Conservation (phyloP, 768 basidiomycete species). For the Tricholoma flavovirens region DNA sequence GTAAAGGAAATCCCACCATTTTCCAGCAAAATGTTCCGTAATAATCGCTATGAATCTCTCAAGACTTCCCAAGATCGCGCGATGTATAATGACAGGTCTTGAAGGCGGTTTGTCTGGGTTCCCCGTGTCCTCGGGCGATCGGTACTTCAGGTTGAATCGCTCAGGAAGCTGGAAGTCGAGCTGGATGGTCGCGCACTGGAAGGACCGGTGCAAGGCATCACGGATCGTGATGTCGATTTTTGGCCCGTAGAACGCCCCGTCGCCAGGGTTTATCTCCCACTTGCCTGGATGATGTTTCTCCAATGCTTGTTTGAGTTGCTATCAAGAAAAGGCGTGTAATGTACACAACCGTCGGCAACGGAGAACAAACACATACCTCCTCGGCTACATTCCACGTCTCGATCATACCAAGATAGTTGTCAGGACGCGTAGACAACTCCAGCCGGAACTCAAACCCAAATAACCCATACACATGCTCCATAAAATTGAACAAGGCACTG, state of each 20-base stretch:
- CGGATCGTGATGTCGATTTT: constrained; percentile 97
- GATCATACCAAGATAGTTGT: constrained; percentile 85
- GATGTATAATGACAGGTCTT: constrained; percentile 96
- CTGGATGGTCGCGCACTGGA: constrained; percentile 98
- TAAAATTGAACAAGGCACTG: constrained; percentile 84
- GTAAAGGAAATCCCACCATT: constrained; percentile 61
- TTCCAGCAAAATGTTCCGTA: constrained; percentile 95
- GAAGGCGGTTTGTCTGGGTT: constrained; percentile 48
- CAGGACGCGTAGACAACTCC: constrained; percentile 92
- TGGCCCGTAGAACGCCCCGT: constrained; percentile 99
- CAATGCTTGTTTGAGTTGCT: constrained; percentile 83
- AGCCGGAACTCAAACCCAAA: constrained; percentile 95
- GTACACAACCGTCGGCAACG: background rate
- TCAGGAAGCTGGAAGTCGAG: constrained; percentile 98
- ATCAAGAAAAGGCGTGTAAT: constrained; percentile 8
- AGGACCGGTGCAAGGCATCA: constrained; percentile 87
- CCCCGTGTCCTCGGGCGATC: constrained; percentile 67
- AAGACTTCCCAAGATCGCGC: constrained; percentile 89
- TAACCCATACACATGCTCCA: constrained; percentile 86
- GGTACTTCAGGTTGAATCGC: constrained; percentile 92
- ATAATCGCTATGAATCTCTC: constrained; percentile 97
- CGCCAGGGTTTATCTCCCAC: constrained; percentile 92
- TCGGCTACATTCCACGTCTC: constrained; percentile 92
- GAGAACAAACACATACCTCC: constrained; percentile 39
- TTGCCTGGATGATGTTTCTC: constrained; percentile 82